Evolutionary conservation across 2,329 filamentous ascomycete genomes (phyloP).

Genomic region (Fusarium guadeloupense): DNA sequence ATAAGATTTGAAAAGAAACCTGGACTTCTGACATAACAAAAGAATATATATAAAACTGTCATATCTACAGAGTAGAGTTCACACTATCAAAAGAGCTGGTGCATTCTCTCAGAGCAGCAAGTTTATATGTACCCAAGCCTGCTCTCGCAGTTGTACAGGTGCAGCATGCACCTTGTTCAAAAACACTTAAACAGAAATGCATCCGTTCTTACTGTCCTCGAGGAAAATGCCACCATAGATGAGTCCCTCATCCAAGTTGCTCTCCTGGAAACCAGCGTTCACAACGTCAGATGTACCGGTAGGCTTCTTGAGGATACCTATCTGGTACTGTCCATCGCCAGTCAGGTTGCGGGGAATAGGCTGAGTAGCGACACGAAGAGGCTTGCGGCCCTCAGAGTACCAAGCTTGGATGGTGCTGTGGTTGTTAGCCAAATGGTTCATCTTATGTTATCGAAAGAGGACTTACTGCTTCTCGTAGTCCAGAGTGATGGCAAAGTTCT

Average conservation of each 20-base stretch:
- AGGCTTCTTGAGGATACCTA: slow-evolving; percentile 70
- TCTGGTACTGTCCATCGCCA: slow-evolving; percentile 69
- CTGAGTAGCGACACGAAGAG: slow-evolving; percentile 58
- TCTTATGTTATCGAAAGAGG: not conserved
- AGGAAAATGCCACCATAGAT: slow-evolving; percentile 63
- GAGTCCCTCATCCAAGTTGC: slow-evolving; percentile 61
- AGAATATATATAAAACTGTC: too few relatives aligned
- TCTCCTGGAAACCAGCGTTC: slow-evolving; percentile 58
- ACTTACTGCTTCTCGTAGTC: slow-evolving; percentile 66
- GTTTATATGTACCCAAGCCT: not conserved
- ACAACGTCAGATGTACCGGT: slow-evolving; percentile 57
- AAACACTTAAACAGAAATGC: slow-evolving; percentile 42
- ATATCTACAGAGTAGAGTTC: too few relatives aligned
- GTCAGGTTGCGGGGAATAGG: slow-evolving; percentile 60
- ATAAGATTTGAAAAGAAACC: too few relatives aligned
- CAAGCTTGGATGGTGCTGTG: slow-evolving; percentile 64
- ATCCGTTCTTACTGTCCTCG: slow-evolving; percentile 57
- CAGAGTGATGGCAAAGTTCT: slow-evolving; percentile 69
- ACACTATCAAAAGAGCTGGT: not conserved
- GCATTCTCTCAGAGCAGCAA: not conserved
- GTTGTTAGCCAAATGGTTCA: slow-evolving; percentile 8
- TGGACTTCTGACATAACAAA: too few relatives aligned
- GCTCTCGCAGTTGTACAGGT: not conserved
- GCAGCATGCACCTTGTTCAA: not conserved
- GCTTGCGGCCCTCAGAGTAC: slow-evolving; percentile 60